Evolutionary conservation across 495 filamentous ascomycete species (phyloP), one percentile per base, ranked within the genome.

Genomic region (Annulohypoxylon stygium): DNA sequence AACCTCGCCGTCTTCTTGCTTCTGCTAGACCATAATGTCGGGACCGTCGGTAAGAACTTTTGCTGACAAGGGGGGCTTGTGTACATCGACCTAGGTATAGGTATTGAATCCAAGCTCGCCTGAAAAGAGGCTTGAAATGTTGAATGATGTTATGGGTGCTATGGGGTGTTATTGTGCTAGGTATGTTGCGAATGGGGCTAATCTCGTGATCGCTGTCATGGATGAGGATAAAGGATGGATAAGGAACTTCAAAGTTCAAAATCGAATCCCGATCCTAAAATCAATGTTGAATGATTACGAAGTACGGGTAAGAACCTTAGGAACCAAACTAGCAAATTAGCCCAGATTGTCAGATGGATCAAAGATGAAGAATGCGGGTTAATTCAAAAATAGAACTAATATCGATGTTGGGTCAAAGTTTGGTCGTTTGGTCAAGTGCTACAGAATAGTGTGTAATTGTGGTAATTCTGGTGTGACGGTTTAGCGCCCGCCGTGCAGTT

Each of bases 331-430:
- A 23, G 20, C 20, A 23, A 73, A 76, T 76, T 78, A 76, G 61
- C 60, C 73, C 73, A 65, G 4, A 61, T 65, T 37, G 9, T 47
- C 39, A 9, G 43, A 47, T 36, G 14, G 11, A 10, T 45, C 51
- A 50, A 11, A 58, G 10, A 53, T 11, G 30, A 20, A 54, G 9
- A 74, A 69, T 72, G 50, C 58, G 75, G 77, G 77, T 50, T 74
- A 79, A 79, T 67, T 75, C 73, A 79, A 79, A 77, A 79, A 79
- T 79, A 79, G 77, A 74, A 79, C 59, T 54, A 68, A 67, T 67
- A 66, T 64, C 45, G 37, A 55, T 64, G 57, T 53, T 71, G 63
- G 67, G 54, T 67, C 25, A 61, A 73, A 4, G 30, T 30, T 30
- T 30, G 30, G 30, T 30, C 30, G 30, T 30, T 14, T 33, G 30